Percentiles rank a stretch among this genome's conserved stretches.
Evolutionary conservation across 306 rosid species (phyloP).

Genomic region (Inga oerstediana): DNA sequence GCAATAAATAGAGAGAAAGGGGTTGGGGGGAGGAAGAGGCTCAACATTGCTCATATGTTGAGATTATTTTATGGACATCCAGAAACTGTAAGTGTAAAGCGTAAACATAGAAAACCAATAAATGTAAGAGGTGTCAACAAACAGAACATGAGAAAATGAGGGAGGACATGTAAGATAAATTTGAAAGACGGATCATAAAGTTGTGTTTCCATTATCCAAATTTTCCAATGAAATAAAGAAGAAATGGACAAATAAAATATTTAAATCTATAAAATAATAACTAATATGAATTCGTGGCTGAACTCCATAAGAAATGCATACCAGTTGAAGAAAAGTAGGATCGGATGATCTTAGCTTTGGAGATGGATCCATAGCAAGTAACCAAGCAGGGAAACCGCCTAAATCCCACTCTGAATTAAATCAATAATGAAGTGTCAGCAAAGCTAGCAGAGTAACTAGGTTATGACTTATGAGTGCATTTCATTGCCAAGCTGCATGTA

Average conservation of each 20-base stretch:
- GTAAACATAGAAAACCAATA: not conserved
- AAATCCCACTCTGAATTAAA: slow-evolving; percentile 92
- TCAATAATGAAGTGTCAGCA: slow-evolving; percentile 29
- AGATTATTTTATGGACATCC: not conserved
- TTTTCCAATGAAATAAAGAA: not conserved
- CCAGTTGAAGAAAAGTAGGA: slow-evolving; percentile 71
- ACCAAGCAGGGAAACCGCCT: slow-evolving; percentile 96
- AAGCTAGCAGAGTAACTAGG: slow-evolving; percentile 1
- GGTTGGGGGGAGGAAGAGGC: not conserved
- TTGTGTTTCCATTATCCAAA: slow-evolving; percentile 7
- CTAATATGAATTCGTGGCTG: not conserved
- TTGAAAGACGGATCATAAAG: slow-evolving; percentile 2
- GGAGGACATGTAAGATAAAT: slow-evolving; percentile 1
- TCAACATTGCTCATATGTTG: not conserved
- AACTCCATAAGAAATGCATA: slow-evolving; percentile 44
- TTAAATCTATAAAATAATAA: not conserved
- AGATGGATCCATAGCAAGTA: slow-evolving; percentile 65
- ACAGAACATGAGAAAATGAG: slow-evolving; percentile 13
- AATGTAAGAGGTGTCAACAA: slow-evolving; percentile 3
- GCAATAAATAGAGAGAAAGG: not conserved
- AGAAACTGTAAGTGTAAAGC: not conserved
- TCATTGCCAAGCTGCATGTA: not conserved
- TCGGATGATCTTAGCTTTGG: slow-evolving; percentile 78
- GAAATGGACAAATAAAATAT: not conserved
- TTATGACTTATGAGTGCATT: not conserved